Base-by-base conservation (phyloP, 1,284 basidiomycete genomes). In the Boletus smithii region DNA sequence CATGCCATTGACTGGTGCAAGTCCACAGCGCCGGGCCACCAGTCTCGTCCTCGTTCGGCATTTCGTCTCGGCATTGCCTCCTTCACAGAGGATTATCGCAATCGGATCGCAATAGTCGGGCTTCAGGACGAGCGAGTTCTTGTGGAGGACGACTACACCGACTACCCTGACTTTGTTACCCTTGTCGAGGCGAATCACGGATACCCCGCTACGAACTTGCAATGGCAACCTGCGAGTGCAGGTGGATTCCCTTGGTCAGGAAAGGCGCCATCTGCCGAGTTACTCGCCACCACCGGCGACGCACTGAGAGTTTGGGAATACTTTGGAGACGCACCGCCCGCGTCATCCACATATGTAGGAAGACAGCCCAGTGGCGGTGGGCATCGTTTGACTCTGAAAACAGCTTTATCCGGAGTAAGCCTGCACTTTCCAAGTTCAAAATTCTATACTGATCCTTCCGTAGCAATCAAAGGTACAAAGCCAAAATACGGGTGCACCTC, bases 271-370 rank as follows among this genome's bases (percentile, higher is more conserved):
- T 68, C 71, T 14, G 76, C 83, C 34, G 94, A 97, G 68, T 69
- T 95, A 43, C 73, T 97, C 14, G 94, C 93, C 11, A 95, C 91
- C 5, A 93, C 91, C 1, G 90, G 89, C 20, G 94, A 97, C 65
- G 88, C 91, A 46, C 66, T 97, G 60, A 76, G 92, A 55, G 79
- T 97, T 51, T 97, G 89, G 83, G 92, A 95, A 67, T 90, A 88
- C 57, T 72, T 75, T 59, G 76, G 77, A 65, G 80, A 87, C 61
- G 75, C 71, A 49, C 73, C 80, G 32, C 63, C 76, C 8, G 55
- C 73, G n/a, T 68, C 77, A 35, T 80, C 83, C 7, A 76, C 73
- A 51, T 92, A 85, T 65, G 86, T 91, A 20, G 89, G 88, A 34
- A 73, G 85, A 60, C 81, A 79, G 57, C 68, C 79, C 7, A 69